These are phyloP conservation scores for Ochromonas danica DNA, from an alignment of 108 stramenopile genomes.

Conservation along the genomic window DNA sequence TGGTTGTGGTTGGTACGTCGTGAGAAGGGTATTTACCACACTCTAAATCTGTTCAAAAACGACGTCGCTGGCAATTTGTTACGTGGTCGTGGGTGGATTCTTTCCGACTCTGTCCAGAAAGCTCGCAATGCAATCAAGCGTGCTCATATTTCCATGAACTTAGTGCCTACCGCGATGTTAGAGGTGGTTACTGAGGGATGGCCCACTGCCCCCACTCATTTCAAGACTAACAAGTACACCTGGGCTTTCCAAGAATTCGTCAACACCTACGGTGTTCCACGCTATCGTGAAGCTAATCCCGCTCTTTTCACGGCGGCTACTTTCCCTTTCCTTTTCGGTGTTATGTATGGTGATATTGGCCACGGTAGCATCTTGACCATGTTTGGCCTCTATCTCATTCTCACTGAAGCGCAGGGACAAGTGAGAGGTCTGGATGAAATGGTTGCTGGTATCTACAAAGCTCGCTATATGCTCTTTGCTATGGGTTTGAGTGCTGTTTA, in stretches of 20 bases:
- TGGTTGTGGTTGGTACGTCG: constrained; percentile 85
- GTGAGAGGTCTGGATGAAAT: constrained; percentile 74
- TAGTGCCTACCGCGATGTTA: constrained; percentile 76
- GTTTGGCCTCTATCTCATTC: constrained; percentile 67
- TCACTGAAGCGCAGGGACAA: background rate
- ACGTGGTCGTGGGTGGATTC: background rate
- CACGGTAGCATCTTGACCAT: constrained; percentile 82
- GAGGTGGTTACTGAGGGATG: constrained; percentile 72
- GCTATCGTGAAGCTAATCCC: constrained; percentile 97
- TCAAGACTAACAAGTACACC: constrained; percentile 89
- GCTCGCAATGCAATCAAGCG: constrained; percentile 70
- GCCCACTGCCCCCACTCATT: constrained; percentile 88
- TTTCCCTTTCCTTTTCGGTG: constrained; percentile 97
- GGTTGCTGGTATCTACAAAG: constrained; percentile 72
- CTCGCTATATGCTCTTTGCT: constrained; percentile 91
- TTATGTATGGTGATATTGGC: constrained; percentile 99
- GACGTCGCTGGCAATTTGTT: constrained; percentile 71
- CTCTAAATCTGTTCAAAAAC: constrained; percentile 95
- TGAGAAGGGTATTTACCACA: constrained; percentile 92
- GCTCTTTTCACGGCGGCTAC: constrained; percentile 95
- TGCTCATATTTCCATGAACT: constrained; percentile 83
- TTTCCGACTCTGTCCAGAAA: constrained; percentile 62
- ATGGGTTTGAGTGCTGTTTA: constrained; percentile 97
- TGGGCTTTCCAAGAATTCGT: constrained; percentile 94
- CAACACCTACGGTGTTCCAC: constrained; percentile 95